Conservation (phyloP, 2,329 filamentous ascomycete genomes). For the Akanthomyces lecanii region DNA sequence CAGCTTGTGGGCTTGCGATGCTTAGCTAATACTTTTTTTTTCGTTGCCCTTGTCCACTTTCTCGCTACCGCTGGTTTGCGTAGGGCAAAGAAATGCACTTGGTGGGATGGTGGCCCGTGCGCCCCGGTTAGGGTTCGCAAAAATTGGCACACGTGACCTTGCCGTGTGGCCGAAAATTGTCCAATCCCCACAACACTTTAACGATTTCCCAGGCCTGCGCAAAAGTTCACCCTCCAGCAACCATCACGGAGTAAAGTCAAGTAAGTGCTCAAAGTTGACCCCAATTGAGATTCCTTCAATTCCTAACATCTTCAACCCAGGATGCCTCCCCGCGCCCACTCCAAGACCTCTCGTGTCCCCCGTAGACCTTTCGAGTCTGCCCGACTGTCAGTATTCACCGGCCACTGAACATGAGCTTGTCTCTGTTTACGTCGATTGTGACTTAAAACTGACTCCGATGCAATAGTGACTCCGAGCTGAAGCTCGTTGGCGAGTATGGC, state of each 20-base stretch:
- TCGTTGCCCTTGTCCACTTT: slow-evolving; percentile 7
- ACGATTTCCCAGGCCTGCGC: slow-evolving; percentile 23
- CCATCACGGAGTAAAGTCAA: slow-evolving; percentile 37
- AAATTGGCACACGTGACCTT: slow-evolving; percentile 27
- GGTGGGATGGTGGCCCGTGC: slow-evolving; percentile 19
- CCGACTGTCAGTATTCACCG: slow-evolving; percentile 95
- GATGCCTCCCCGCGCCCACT: slow-evolving; percentile 64
- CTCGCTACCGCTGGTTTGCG: slow-evolving; percentile 7
- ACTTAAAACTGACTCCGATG: slow-evolving; percentile 61
- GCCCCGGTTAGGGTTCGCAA: slow-evolving; percentile 31
- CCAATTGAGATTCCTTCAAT: slow-evolving; percentile 16
- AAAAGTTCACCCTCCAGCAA: slow-evolving; percentile 26
- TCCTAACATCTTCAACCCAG: slow-evolving; percentile 30
- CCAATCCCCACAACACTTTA: slow-evolving; percentile 31
- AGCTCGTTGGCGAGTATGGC: slow-evolving; percentile 99
- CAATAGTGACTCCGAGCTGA: slow-evolving; percentile 95
- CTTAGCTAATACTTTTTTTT: slow-evolving; percentile 35
- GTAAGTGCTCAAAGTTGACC: slow-evolving; percentile 28
- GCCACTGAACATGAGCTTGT: slow-evolving; percentile 98
- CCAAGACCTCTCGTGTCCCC: slow-evolving; percentile 99
- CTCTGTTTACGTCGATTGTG: slow-evolving; percentile 93
- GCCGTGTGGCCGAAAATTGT: slow-evolving; percentile 24
- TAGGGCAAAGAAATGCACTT: slow-evolving; percentile 31
- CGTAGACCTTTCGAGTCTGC: slow-evolving; percentile 98
- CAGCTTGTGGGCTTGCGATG: slow-evolving; percentile 35